phyloP scores from a whole-genome alignment of 192 early-diverging fungal species.

The Rhizophagus sp. region DNA sequence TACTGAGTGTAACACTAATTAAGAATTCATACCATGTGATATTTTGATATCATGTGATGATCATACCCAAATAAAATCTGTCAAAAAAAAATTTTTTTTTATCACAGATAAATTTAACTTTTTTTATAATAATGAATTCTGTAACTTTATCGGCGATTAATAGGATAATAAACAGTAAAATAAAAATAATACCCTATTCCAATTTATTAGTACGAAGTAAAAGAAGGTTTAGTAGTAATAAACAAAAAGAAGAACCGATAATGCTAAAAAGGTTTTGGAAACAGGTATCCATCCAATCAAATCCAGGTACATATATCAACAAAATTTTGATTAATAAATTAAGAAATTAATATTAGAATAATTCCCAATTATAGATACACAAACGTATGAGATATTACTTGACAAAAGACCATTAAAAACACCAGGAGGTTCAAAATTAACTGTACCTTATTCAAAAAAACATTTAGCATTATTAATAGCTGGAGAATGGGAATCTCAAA shows the following conservation, averaged over 20 bases:
- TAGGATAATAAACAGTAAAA: neutral
- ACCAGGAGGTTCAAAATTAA: constrained; percentile 71
- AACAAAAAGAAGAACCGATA: neutral
- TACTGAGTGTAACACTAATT: too few species aligned
- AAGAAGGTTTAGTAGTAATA: neutral
- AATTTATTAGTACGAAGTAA: neutral
- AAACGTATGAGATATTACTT: constrained; percentile 51
- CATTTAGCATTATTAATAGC: constrained; percentile 82
- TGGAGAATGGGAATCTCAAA: constrained; percentile 93
- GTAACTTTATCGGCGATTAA: neutral
- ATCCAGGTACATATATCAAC: neutral
- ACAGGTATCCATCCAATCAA: constrained; percentile 15
- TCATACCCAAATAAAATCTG: neutral
- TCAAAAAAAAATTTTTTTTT: neutral
- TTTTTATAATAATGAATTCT: neutral
- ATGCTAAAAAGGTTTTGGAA: constrained; percentile 17
- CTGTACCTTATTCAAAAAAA: constrained; percentile 55
- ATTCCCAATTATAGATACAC: neutral
- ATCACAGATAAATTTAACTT: neutral
- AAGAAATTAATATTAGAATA: too few species aligned
- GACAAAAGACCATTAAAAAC: constrained; percentile 85
- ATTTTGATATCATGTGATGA: neutral
- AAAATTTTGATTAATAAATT: neutral
- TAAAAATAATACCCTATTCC: neutral
- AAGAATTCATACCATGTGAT: neutral